A percentile compares a stretch with the other conserved stretches of the same genome.
Evolutionary conservation across 176 grass and related monocot species (phyloP).

Genomic region (Aegilops umbellulata): DNA sequence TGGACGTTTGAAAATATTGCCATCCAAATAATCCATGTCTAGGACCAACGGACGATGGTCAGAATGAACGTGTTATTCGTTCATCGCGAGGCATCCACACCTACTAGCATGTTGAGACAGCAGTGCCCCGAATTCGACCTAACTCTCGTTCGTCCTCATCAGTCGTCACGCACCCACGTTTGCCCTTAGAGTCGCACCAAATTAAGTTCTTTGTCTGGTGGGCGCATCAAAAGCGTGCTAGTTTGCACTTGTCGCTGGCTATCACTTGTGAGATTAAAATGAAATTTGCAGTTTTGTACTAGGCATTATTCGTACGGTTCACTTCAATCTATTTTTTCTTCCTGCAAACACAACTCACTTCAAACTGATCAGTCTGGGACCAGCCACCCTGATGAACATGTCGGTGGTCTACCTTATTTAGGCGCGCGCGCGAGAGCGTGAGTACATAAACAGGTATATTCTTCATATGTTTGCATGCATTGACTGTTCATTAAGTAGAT

Average conservation of each 20-base stretch:
- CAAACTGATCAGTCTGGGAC: not conserved
- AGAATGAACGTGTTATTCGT: too few species aligned
- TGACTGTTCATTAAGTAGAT: conserved; percentile 32
- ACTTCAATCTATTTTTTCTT: not conserved
- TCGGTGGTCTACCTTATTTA: not conserved
- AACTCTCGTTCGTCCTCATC: not conserved
- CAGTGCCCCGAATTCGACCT: not conserved
- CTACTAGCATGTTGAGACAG: not conserved
- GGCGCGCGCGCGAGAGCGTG: too few species aligned
- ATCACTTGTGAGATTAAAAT: not conserved
- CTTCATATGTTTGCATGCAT: not conserved
- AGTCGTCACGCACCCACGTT: not conserved
- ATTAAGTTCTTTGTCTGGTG: not conserved
- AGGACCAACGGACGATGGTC: too few species aligned
- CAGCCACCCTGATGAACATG: too few species aligned
- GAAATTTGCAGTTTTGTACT: not conserved
- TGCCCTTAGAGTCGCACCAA: not conserved
- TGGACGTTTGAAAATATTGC: too few species aligned
- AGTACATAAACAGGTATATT: not conserved
- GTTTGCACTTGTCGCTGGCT: not conserved
- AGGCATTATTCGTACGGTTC: not conserved
- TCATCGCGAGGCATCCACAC: not conserved
- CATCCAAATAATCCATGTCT: too few species aligned
- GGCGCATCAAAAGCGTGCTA: too few species aligned
- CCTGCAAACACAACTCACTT: too few species aligned